Percentiles rank a stretch among this genome's conserved stretches.
Conservation (phyloP, 768 basidiomycete species). For the Pisolithus orientalis region DNA sequence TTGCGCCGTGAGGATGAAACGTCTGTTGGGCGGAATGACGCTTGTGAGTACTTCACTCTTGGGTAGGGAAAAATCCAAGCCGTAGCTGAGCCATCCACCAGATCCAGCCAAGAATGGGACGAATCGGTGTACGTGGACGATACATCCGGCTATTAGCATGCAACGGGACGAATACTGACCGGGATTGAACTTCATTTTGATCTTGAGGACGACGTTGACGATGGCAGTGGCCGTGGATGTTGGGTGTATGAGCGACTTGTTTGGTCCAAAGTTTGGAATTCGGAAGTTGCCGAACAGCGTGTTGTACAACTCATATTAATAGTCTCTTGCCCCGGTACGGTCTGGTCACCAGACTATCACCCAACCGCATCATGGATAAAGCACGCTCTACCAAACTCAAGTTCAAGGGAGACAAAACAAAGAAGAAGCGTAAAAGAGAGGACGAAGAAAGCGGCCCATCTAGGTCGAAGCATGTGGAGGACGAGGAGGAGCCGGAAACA, state of each 20-base stretch:
- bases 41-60: constrained; percentile 27
- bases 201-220: constrained; percentile 60
- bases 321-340: no score
- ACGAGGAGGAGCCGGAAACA: constrained; percentile 62
- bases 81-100: constrained; percentile 48
- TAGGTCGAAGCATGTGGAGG: constrained; percentile 44
- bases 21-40: constrained; percentile 40
- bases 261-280: constrained; percentile 32
- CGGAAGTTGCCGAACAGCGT: constrained; percentile 18
- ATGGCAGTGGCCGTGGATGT: constrained; percentile 31
- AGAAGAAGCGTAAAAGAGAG: constrained; percentile 75
- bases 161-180: constrained; percentile 47
- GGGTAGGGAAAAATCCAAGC: constrained; percentile 36
- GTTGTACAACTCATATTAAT: neutral
- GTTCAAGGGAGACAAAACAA: constrained; percentile 84
- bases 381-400: constrained; percentile 71
- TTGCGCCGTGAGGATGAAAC: constrained; percentile 94
- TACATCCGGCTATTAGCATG: constrained; percentile 12
- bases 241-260: constrained; percentile 18
- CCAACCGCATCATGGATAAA: constrained; percentile 34
- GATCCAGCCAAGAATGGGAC: constrained; percentile 24
- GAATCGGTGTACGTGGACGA: constrained; percentile 19
- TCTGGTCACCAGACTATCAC: no score
- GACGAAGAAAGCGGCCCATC: constrained; percentile 38
- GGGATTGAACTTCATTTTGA: constrained; percentile 75